phyloP scores from a whole-genome alignment of 768 basidiomycete species.

The Gloeopeniophorella convolvens region DNA sequence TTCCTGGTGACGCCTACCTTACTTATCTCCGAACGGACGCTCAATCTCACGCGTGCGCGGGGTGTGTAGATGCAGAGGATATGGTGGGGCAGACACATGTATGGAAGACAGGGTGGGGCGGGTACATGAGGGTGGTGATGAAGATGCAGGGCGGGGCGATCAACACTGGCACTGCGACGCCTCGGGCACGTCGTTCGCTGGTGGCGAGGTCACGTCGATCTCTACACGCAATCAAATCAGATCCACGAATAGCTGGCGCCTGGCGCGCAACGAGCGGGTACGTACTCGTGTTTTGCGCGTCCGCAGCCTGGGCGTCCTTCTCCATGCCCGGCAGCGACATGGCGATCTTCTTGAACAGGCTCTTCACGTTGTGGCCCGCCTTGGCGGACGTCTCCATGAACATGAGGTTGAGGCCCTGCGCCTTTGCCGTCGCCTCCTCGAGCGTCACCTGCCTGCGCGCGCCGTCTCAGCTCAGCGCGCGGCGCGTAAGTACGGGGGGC shows the following conservation, averaged over 20 bases:
- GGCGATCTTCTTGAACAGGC: constrained; percentile 98
- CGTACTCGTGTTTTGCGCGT: constrained; percentile 41
- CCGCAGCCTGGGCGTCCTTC: constrained; percentile 56
- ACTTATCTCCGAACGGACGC: too few species aligned
- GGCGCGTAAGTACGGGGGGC: not conserved
- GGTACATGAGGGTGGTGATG: constrained; percentile 29
- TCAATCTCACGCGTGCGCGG: too few species aligned
- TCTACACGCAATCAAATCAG: constrained; percentile 38
- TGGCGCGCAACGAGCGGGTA: not conserved
- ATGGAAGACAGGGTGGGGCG: constrained; percentile 9
- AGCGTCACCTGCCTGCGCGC: constrained; percentile 90
- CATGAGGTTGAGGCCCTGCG: constrained; percentile 89
- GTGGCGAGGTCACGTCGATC: constrained; percentile 83
- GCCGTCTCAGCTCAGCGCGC: constrained; percentile 3
- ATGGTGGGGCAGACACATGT: constrained; percentile 20
- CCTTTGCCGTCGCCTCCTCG: constrained; percentile 90
- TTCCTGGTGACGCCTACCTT: too few species aligned
- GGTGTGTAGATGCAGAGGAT: constrained; percentile 11
- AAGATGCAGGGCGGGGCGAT: too few species aligned
- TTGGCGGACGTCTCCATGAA: constrained; percentile 99
- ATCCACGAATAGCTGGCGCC: not conserved
- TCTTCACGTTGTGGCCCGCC: constrained; percentile 98
- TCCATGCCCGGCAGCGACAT: constrained; percentile 97
- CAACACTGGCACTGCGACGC: constrained; percentile 83
- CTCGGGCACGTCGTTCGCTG: constrained; percentile 66